Evolutionary conservation across 176 grass and related monocot genomes (phyloP), one percentile per base, ranked within the genome.

Genomic region (Carex parvula): DNA sequence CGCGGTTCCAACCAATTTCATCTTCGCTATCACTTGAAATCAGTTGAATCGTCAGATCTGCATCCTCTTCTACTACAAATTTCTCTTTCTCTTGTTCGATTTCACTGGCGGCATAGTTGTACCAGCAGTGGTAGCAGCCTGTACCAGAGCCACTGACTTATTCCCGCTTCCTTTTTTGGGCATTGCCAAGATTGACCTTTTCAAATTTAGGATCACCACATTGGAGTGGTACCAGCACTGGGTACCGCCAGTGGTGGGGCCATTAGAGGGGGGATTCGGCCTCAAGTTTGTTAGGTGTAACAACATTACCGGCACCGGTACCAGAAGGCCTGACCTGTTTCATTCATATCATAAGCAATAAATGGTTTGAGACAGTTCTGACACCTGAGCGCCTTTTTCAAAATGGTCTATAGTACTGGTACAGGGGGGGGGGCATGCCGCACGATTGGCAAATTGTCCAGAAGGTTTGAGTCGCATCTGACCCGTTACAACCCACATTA

Each of bases 361-460:
- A 94, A 97, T 86, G 94, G 81, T 62, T 94, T 91, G 83, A 92
- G 84, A 78, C 94, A 97, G 81, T 73, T 94, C 71, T 94, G 94
- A 91, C 94, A 97, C 33, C 87, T 86, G 50, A 97, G 83, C 81
- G 92, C 84, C 84, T 86, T 97, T 81, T 91, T 92, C 81, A 92
- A 90, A 22, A 94, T 85, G n/a, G 84, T 35, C 76, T 84, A 80
- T 88, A 92, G 66, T 97, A 94, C 81, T 97, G 94, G 79, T 97
- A 97, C 81, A n/a, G n/a, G n/a, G n/a, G n/a, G n/a, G n/a, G n/a
- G n/a, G 89, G 88, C 92, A 94, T 92, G 44, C 92, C 85, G 85
- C 94, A 97, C 70, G 61, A 37, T 67, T 85, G 85, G 65, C 94
- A 97, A 4, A 91, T 90, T 29, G 94, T 97, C 94, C 94, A 97